Evolutionary conservation across 352 stramenopile genomes (phyloP).

Genomic region (Phytophthora tubulina): DNA sequence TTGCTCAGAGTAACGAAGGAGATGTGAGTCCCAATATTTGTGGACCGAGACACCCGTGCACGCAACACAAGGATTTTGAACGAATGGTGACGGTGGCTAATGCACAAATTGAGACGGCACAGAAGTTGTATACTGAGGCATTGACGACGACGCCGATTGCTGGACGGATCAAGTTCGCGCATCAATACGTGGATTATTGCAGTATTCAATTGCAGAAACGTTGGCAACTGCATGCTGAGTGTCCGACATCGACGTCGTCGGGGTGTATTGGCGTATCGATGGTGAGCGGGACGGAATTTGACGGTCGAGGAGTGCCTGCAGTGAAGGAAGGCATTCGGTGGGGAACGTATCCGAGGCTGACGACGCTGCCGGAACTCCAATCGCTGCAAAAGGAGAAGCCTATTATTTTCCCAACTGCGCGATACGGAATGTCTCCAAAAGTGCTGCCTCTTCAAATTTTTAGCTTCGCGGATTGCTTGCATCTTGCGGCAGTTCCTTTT

Average conservation of each 20-base stretch:
- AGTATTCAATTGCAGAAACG: conserved; percentile 65
- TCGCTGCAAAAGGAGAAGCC: conserved; percentile 82
- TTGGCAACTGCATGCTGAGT: conserved; percentile 81
- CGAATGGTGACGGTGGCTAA: conserved; percentile 84
- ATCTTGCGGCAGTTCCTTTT: conserved; percentile 82
- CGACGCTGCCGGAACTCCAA: conserved; percentile 79
- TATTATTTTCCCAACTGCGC: conserved; percentile 80
- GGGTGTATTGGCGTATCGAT: conserved; percentile 88
- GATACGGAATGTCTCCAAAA: conserved; percentile 76
- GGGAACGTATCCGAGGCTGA: conserved; percentile 76
- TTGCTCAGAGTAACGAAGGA: conserved; percentile 94
- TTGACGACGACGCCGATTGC: conserved; percentile 43
- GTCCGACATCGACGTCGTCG: conserved; percentile 69
- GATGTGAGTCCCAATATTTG: conserved; percentile 95
- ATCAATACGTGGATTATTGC: conserved; percentile 86
- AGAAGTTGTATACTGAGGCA: conserved; percentile 66
- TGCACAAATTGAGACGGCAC: conserved; percentile 72
- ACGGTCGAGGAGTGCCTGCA: conserved; percentile 66
- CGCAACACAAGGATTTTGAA: conserved; percentile 83
- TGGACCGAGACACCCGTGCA: conserved; percentile 68
- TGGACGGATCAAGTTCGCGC: conserved; percentile 58
- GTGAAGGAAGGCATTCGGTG: conserved; percentile 79
- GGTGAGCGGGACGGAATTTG: conserved; percentile 83
- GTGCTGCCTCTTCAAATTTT: conserved; percentile 83
- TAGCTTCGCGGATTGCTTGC: conserved; percentile 60